Conservation (phyloP, 371 early-diverging fungal species). For the Mortierella sp. region DNA sequence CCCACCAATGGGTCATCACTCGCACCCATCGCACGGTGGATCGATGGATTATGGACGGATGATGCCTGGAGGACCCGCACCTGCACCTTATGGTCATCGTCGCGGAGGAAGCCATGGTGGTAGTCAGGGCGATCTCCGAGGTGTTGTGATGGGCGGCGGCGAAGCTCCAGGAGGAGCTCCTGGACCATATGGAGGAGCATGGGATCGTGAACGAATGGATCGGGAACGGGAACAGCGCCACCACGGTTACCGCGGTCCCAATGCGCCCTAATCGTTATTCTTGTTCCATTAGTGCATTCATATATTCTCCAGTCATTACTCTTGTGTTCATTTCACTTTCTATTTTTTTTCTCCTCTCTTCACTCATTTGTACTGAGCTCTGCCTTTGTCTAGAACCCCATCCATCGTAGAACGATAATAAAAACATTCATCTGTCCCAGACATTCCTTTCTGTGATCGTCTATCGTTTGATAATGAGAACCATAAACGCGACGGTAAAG, state of each 20-base stretch:
- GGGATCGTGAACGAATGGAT: slow-evolving; percentile 53
- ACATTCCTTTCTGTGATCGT: neutral
- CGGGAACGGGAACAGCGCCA: slow-evolving; percentile 47
- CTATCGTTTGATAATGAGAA: neutral
- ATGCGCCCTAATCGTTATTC: slow-evolving; percentile 27
- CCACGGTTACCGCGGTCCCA: slow-evolving; percentile 51
- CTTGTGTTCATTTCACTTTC: neutral
- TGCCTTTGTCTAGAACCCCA: neutral
- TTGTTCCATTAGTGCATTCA: too few species aligned
- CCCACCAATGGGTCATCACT: slow-evolving; percentile 47
- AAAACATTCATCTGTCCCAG: neutral
- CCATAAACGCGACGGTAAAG: neutral
- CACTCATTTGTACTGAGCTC: neutral
- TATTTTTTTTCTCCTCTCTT: neutral
- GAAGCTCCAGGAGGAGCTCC: slow-evolving; percentile 28
- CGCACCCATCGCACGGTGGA: slow-evolving; percentile 44
- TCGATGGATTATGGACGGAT: slow-evolving; percentile 56
- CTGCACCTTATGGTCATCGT: slow-evolving; percentile 50
- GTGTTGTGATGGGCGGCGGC: slow-evolving; percentile 38
- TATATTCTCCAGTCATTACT: neutral
- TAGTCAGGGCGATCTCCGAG: slow-evolving; percentile 53
- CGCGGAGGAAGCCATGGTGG: slow-evolving; percentile 54
- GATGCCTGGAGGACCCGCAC: slow-evolving; percentile 52
- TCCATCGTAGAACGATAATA: neutral
- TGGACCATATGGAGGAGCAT: slow-evolving; percentile 41